Percentiles rank a stretch among this genome's conserved stretches.
Conservation (phyloP, 305 asterid genomes). For the Plantago rigida region DNA sequence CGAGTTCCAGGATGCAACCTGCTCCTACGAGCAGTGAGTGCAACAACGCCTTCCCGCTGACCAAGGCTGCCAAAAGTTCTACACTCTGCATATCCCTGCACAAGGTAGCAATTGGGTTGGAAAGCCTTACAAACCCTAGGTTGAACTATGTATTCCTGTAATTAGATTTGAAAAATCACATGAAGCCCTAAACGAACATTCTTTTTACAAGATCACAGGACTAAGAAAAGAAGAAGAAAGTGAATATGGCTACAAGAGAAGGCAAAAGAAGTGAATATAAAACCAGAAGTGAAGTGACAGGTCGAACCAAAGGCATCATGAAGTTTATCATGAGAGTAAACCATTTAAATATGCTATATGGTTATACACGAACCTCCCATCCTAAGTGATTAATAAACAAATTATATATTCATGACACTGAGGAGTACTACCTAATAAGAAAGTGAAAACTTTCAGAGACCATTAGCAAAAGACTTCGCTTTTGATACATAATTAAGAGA, state of each 20-base stretch:
- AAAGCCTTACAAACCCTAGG: constrained; percentile 20
- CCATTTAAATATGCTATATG: neutral
- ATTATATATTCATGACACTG: constrained; percentile 4
- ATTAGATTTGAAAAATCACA: constrained; percentile 19
- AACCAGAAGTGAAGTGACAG: neutral
- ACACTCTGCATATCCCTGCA: constrained; percentile 87
- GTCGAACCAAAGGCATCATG: neutral
- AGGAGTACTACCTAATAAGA: neutral
- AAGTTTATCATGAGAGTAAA: neutral
- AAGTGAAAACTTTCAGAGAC: neutral
- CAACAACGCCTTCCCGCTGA: constrained; percentile 83
- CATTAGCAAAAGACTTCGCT: constrained; percentile 1
- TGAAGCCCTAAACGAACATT: constrained; percentile 19
- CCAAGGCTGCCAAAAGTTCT: constrained; percentile 90
- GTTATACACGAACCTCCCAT: constrained; percentile 1
- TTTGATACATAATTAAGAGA: constrained; percentile 2
- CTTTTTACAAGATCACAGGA: neutral
- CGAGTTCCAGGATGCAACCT: constrained; percentile 99
- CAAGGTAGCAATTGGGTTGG: constrained; percentile 30
- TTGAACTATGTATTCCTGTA: neutral
- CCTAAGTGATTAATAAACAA: constrained; percentile 8
- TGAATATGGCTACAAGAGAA: constrained; percentile 9
- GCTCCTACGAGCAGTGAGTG: constrained; percentile 91
- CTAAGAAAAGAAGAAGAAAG: neutral
- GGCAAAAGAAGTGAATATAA: constrained; percentile 1